Conservation (phyloP, 345 rosid genomes). For the Jatropha curcas region DNA sequence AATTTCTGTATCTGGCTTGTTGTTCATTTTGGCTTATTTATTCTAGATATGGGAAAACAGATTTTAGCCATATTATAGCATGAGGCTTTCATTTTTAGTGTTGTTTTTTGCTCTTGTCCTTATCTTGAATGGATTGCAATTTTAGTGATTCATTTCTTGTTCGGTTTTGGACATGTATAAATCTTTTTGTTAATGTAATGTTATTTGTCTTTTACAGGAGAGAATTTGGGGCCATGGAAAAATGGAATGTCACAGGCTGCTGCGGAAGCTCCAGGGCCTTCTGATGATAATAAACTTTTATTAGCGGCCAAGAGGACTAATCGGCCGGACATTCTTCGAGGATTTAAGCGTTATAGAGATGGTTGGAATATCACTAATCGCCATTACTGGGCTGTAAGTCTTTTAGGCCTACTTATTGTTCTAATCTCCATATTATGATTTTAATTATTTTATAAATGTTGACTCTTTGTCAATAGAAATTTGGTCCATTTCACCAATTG, state of each 20-base stretch:
- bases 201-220: slow-evolving; percentile 17
- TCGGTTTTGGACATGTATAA: too few relatives aligned
- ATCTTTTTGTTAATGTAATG: too few relatives aligned
- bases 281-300: slow-evolving; percentile 44
- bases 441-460: neutral
- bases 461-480: neutral
- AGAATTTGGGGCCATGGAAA: slow-evolving; percentile 45
- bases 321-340: slow-evolving; percentile 77
- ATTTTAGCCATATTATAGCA: neutral
- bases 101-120: too few relatives aligned
- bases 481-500: neutral
- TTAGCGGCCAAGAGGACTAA: slow-evolving; percentile 78
- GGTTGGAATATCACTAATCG: slow-evolving; percentile 88
- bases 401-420: slow-evolving; percentile 2
- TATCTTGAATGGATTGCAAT: too few relatives aligned
- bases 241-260: slow-evolving; percentile 39
- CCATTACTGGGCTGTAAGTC: slow-evolving; percentile 95
- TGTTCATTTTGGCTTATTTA: slow-evolving; percentile 1
- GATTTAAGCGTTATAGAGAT: slow-evolving; percentile 62
- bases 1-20: slow-evolving; percentile 13
- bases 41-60: neutral
- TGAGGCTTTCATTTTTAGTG: neutral
- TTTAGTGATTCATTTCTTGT: neutral
- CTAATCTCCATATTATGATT: neutral
- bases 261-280: slow-evolving; percentile 66